Evolutionary conservation across 371 early-diverging fungal genomes (phyloP).

Genomic region (Capillidium rhysosporum): DNA sequence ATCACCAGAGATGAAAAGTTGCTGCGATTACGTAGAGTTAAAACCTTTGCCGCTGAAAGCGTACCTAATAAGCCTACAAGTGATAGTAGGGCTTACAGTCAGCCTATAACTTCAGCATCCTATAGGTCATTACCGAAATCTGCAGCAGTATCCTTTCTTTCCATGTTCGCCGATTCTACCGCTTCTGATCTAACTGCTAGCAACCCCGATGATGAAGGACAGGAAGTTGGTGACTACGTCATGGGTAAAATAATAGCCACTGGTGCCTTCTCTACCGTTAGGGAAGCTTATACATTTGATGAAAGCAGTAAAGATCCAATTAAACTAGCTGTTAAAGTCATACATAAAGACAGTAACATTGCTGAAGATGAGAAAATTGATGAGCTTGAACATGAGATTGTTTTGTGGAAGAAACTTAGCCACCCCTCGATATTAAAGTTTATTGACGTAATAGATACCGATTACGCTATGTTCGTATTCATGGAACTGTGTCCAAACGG

Average conservation of each 20-base stretch:
- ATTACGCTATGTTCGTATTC: conserved; percentile 39
- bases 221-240: conserved; percentile 41
- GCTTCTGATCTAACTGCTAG: conserved; percentile 2
- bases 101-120: conserved; percentile 16
- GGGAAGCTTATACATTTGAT: conserved; percentile 22
- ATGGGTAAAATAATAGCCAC: conserved; percentile 31
- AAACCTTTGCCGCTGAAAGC: neutral
- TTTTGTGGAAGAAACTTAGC: conserved; percentile 43
- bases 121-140: conserved; percentile 25
- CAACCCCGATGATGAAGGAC: conserved; percentile 23
- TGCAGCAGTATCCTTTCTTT: conserved; percentile 37
- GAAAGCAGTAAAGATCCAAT: conserved; percentile 26
- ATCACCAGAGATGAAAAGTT: neutral
- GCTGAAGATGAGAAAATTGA: neutral
- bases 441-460: conserved; percentile 34
- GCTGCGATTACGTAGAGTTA: neutral
- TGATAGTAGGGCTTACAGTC: no score
- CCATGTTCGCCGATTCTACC: conserved; percentile 22
- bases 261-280: conserved; percentile 47
- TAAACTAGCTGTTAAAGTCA: conserved; percentile 36
- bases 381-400: conserved; percentile 26
- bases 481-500: conserved; percentile 44
- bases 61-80: neutral
- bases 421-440: conserved; percentile 47
- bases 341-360: neutral